phyloP scores from a whole-genome alignment of 345 rosid species.

The Punica granatum region DNA sequence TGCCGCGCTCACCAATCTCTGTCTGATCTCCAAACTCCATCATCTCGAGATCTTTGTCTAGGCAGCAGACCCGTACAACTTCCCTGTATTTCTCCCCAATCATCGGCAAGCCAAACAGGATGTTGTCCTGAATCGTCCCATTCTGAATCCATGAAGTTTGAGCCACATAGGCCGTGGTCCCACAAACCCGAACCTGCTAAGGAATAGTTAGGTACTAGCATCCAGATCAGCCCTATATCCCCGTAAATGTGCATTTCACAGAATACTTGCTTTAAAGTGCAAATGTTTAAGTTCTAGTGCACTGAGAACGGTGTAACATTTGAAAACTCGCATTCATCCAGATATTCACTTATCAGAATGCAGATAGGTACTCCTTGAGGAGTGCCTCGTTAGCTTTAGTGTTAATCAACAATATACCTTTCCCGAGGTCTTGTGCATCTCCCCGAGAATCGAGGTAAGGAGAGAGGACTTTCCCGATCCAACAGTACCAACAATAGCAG shows the following conservation, averaged over 20 bases:
- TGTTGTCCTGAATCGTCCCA: slow-evolving; percentile 81
- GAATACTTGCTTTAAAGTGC: too few species aligned
- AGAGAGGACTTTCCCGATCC: slow-evolving; percentile 94
- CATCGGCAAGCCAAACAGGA: slow-evolving; percentile 86
- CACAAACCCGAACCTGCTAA: slow-evolving; percentile 64
- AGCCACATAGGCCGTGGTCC: slow-evolving; percentile 83
- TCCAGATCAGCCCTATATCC: too few species aligned
- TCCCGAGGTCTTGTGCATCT: slow-evolving; percentile 83
- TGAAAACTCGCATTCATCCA: too few species aligned
- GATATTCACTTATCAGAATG: too few species aligned
- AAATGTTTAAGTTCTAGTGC: too few species aligned
- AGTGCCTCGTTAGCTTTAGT: neutral
- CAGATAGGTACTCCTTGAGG: neutral
- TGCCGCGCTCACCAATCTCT: slow-evolving; percentile 94
- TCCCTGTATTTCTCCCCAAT: slow-evolving; percentile 43
- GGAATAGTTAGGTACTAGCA: neutral
- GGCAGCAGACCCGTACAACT: slow-evolving; percentile 64
- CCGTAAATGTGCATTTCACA: too few species aligned
- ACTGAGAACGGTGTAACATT: neutral
- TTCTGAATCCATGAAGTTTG: slow-evolving; percentile 95
- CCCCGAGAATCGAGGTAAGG: slow-evolving; percentile 82
- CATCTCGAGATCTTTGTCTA: slow-evolving; percentile 83
- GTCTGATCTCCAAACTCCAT: slow-evolving; percentile 96
- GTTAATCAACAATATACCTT: slow-evolving; percentile 30
- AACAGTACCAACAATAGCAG: slow-evolving; percentile 87